Conservation (phyloP, 306 rosid genomes). For the Cucurbita ficifolia region DNA sequence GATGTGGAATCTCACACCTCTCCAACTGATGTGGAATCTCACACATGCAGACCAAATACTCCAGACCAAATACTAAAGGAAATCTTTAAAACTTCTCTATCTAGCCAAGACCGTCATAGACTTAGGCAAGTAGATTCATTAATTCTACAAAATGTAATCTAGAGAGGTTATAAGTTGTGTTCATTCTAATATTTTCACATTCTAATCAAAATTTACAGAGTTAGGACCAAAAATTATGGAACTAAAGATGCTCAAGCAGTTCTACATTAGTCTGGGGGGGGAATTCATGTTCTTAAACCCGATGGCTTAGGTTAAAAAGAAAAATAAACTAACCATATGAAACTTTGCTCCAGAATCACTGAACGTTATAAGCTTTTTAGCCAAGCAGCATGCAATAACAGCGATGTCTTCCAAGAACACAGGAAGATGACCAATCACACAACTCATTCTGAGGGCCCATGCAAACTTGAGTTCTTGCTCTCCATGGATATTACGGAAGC, state of each 20-base stretch:
- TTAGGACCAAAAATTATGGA: not conserved
- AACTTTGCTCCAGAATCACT: not conserved
- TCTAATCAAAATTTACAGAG: not conserved
- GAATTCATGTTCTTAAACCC: not conserved
- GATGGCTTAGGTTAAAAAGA: not conserved
- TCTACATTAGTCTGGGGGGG: not conserved
- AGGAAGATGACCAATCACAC: not conserved
- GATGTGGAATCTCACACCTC: not conserved
- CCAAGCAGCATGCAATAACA: not conserved
- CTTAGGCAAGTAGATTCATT: not conserved
- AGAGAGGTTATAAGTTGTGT: not conserved
- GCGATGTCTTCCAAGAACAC: not conserved
- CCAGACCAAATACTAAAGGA: not conserved
- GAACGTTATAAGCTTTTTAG: not conserved
- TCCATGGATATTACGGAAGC: slow-evolving; percentile 73
- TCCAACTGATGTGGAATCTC: too few species aligned
- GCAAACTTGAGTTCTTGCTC: slow-evolving; percentile 56
- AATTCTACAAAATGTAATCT: not conserved
- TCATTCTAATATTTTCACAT: not conserved
- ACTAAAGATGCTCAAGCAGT: not conserved
- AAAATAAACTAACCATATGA: not conserved
- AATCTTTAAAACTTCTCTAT: not conserved
- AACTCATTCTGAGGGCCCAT: slow-evolving; percentile 29
- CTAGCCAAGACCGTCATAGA: not conserved
- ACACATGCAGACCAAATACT: not conserved